phyloP scores from a whole-genome alignment of 352 stramenopile species.

The Phytopythium kandeliae region DNA sequence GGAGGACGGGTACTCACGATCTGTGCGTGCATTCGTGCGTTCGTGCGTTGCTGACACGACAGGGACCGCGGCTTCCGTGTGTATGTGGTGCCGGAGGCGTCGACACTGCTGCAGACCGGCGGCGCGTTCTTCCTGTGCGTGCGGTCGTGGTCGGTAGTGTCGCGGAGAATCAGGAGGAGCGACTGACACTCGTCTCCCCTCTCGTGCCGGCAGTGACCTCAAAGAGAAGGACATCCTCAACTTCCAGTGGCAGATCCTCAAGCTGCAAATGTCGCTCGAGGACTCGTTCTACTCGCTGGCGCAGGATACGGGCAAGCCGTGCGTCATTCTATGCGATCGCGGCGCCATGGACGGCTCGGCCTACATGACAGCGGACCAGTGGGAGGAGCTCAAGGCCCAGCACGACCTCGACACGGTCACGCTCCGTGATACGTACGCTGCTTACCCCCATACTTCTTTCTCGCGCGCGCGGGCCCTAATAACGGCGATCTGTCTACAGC shows the following conservation, averaged over 20 bases:
- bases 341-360: constrained; percentile 95
- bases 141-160: no score
- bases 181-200: not conserved
- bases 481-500: constrained; percentile 13
- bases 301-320: constrained; percentile 73
- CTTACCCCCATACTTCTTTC: not conserved
- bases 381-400: constrained; percentile 78
- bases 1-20: not conserved
- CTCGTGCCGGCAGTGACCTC: constrained; percentile 40
- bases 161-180: no score
- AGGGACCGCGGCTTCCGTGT: constrained; percentile 92
- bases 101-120: constrained; percentile 93
- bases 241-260: constrained; percentile 86
- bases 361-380: constrained; percentile 90
- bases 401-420: constrained; percentile 85
- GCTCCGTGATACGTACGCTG: constrained; percentile 67
- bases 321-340: constrained; percentile 94
- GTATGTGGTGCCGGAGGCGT: constrained; percentile 94
- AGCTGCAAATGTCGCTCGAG: constrained; percentile 79
- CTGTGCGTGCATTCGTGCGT: not conserved
- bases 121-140: constrained; percentile 81
- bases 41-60: not conserved
- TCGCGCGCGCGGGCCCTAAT: not conserved
- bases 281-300: constrained; percentile 81
- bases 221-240: constrained; percentile 80